These are phyloP conservation scores for Lachancea dasiensis DNA, from an alignment of 805 yeast species.

Conservation along the genomic window DNA sequence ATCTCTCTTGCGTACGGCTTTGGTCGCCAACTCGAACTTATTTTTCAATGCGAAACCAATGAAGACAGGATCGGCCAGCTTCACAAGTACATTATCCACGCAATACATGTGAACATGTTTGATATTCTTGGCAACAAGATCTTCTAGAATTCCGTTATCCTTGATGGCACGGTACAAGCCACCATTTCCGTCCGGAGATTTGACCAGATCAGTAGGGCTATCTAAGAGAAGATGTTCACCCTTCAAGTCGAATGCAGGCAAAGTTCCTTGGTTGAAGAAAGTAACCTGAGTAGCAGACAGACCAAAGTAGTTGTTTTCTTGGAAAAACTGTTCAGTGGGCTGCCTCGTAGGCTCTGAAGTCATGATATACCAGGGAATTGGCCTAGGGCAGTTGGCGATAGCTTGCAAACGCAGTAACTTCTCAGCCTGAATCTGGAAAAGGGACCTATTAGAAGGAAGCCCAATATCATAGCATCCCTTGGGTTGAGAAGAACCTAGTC, in stretches of 20 bases:
- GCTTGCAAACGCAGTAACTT: conserved; percentile 59
- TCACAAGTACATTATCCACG: conserved; percentile 89
- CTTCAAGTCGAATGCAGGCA: conserved; percentile 75
- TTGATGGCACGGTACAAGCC: conserved; percentile 84
- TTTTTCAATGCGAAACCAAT: conserved; percentile 76
- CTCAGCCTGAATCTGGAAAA: conserved; percentile 92
- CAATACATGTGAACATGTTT: conserved; percentile 95
- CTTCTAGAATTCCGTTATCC: conserved; percentile 58
- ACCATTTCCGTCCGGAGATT: conserved; percentile 98
- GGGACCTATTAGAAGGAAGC: conserved; percentile 74
- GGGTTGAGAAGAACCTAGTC: conserved; percentile 84
- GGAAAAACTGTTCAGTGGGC: conserved; percentile 69
- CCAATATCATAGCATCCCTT: conserved; percentile 91
- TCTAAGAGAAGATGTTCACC: conserved; percentile 69
- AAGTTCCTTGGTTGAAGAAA: conserved; percentile 91
- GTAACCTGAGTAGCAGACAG: conserved; percentile 50
- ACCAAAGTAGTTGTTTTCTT: conserved; percentile 62
- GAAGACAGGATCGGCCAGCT: conserved; percentile 83
- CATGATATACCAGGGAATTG: conserved; percentile 87
- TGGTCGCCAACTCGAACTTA: conserved; percentile 73
- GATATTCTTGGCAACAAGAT: conserved; percentile 60
- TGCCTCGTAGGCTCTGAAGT: conserved; percentile 82
- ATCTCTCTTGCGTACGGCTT: conserved; percentile 88
- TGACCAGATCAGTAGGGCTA: conserved; percentile 50
- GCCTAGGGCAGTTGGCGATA: conserved; percentile 16